These are phyloP conservation scores for Pichia cephalocereana DNA, from an alignment of 805 yeast species.

Conservation along the genomic window DNA sequence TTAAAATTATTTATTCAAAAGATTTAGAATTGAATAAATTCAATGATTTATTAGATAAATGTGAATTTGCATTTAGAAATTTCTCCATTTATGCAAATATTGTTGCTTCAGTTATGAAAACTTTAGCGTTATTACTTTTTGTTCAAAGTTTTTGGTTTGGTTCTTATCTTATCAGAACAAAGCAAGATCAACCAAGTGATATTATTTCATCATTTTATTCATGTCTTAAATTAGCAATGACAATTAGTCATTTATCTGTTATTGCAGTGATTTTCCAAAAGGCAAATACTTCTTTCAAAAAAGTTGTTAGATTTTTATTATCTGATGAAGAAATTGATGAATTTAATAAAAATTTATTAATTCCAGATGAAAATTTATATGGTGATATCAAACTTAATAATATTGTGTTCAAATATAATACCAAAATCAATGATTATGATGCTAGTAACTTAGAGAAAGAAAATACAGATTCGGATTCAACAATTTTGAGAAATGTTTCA, in stretches of 20 bases:
- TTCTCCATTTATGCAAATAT: conserved; percentile 39
- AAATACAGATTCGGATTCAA: conserved; percentile 1
- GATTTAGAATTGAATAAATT: conserved; percentile 40
- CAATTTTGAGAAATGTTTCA: conserved; percentile 40
- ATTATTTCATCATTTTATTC: conserved; percentile 80
- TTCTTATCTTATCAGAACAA: conserved; percentile 46
- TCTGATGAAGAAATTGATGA: background rate
- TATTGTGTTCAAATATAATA: conserved; percentile 54
- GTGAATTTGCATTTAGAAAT: conserved; percentile 33
- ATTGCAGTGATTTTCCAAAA: conserved; percentile 57
- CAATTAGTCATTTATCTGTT: conserved; percentile 44
- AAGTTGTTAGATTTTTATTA: conserved; percentile 35
- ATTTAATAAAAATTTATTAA: conserved; percentile 4
- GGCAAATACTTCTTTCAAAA: conserved; percentile 59
- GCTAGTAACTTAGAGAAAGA: background rate
- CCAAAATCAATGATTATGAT: background rate
- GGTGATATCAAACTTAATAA: conserved; percentile 49
- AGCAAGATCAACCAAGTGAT: conserved; percentile 44
- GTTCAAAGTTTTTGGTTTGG: conserved; percentile 95
- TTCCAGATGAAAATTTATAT: conserved; percentile 18
- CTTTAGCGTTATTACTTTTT: conserved; percentile 62
- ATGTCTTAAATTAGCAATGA: conserved; percentile 62
- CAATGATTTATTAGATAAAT: conserved; percentile 17
- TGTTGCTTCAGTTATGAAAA: conserved; percentile 49
- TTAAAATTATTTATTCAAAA: conserved; percentile 55